Evolutionary conservation across 73 alveolate genomes (phyloP), one percentile per base, ranked within the genome.

Genomic region (Paramecium pentaurelia): DNA sequence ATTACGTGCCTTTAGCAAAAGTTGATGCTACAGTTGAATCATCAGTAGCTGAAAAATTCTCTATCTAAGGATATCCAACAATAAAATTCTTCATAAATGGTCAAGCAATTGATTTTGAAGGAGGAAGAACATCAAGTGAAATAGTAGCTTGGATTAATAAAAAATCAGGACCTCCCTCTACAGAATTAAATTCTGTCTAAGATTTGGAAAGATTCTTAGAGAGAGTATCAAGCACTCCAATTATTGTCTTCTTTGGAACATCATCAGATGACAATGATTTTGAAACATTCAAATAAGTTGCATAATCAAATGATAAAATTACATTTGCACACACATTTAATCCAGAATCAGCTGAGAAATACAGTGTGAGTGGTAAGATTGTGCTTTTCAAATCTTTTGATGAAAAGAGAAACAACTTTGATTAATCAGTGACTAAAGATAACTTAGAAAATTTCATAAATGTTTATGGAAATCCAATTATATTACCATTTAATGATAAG

Each of bases 1-100:
- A 97, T 71, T 91, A 95, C 8, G 92, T 94, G 94, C 80, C 77
- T 44, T 84, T 98, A 9, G 99, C 99, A 51, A 97, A 97, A 95
- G 98, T 98, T 60, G 99, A 98, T 93, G 99, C 99, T 60, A 97
- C 99, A 44, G 97, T 71, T 32, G 92, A 97, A 86, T 92, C 93
- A 40, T 93, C 93, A 58, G 96, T 98, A 49, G 99, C 99, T 27
- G 95, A 93, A 44, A 94, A 95, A 92, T 97, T 93, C 92, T 97
- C 93, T 60, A 93, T 98, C 58, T 94, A 96, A 83, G 99, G 99
- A 30, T 98, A 93, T 98, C 99, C 99, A 58, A 97, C 99, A 77
- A 95, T 97, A 70, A 92, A 93, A 88, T 97, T 96, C 96, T 97
- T 96, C 95, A 93, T 93, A 30, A 90, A 92, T 36, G 94, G 94